Evolutionary conservation across 1,139 yeast species (phyloP).

Genomic region (Geotrichum citri-aurantii): DNA sequence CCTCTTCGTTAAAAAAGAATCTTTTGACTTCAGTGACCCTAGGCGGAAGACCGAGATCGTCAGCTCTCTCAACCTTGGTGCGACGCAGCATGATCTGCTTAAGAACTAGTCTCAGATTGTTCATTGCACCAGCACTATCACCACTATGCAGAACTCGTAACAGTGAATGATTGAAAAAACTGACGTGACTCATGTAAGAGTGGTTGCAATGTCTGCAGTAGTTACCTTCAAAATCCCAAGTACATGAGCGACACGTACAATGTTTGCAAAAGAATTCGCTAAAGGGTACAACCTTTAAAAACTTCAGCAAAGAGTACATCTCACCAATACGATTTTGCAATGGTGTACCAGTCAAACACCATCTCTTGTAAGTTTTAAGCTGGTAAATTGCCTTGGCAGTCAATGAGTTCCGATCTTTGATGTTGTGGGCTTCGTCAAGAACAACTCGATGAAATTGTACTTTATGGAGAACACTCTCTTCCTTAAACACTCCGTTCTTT

Average conservation of each 20-base stretch:
- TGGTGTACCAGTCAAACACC: conserved; percentile 96
- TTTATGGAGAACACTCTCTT: conserved; percentile 68
- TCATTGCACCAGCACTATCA: conserved; percentile 75
- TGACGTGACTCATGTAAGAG: conserved; percentile 89
- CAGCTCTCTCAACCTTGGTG: conserved; percentile 93
- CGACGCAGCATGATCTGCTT: conserved; percentile 84
- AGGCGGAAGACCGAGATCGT: conserved; percentile 95
- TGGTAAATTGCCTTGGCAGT: conserved; percentile 88
- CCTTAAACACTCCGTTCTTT: conserved; percentile 63
- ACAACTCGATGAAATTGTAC: conserved; percentile 80
- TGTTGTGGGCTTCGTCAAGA: conserved; percentile 94
- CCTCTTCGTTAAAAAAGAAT: conserved; percentile 88
- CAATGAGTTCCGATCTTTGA: conserved; percentile 88
- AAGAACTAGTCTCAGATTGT: conserved; percentile 64
- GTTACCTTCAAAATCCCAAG: conserved; percentile 82
- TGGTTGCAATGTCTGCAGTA: conserved; percentile 86
- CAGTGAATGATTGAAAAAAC: conserved; percentile 92
- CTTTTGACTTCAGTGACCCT: conserved; percentile 81
- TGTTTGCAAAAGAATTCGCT: conserved; percentile 85
- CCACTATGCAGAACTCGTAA: conserved; percentile 82
- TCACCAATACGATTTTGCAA: conserved; percentile 95
- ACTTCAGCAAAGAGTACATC: conserved; percentile 82
- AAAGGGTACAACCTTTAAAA: conserved; percentile 77
- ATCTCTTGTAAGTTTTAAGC: conserved; percentile 62
- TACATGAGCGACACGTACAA: conserved; percentile 74